phyloP scores from a whole-genome alignment of 148 eudicot species.

The Chenopodium suecicum region DNA sequence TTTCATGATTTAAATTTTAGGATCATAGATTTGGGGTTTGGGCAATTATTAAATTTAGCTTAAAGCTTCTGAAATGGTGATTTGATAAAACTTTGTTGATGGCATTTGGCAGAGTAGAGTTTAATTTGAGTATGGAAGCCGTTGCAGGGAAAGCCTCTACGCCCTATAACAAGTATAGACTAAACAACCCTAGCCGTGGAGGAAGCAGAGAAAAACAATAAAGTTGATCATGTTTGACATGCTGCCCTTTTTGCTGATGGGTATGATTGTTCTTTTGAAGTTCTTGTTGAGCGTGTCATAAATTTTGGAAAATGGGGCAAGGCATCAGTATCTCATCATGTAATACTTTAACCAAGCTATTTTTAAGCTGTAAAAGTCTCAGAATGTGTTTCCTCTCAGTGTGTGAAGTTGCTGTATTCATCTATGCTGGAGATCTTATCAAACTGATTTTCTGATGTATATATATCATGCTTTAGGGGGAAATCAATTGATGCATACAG shows the following conservation, averaged over 20 bases:
- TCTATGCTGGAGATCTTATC: constrained; percentile 1
- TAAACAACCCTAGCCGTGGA: not conserved
- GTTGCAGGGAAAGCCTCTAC: no score
- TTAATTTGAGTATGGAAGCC: no score
- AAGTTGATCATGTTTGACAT: not conserved
- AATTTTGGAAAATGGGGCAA: not conserved
- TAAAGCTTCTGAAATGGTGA: no score
- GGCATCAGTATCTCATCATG: not conserved
- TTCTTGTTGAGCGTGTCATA: not conserved
- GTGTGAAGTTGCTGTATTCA: not conserved
- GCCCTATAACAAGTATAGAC: no score
- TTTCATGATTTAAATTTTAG: no score
- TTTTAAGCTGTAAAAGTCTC: not conserved
- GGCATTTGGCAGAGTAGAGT: no score
- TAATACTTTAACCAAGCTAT: not conserved
- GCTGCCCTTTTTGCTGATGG: not conserved
- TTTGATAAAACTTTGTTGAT: no score
- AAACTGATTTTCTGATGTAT: constrained; percentile 2
- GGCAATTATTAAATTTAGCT: no score
- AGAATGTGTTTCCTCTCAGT: not conserved
- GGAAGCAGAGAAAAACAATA: no score
- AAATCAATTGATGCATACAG: constrained; percentile 87
- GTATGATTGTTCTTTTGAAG: not conserved
- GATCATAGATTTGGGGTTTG: no score
- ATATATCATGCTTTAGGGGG: constrained; percentile 46